Base-by-base conservation (phyloP, 495 filamentous ascomycete genomes). In the Daldinia decipiens region DNA sequence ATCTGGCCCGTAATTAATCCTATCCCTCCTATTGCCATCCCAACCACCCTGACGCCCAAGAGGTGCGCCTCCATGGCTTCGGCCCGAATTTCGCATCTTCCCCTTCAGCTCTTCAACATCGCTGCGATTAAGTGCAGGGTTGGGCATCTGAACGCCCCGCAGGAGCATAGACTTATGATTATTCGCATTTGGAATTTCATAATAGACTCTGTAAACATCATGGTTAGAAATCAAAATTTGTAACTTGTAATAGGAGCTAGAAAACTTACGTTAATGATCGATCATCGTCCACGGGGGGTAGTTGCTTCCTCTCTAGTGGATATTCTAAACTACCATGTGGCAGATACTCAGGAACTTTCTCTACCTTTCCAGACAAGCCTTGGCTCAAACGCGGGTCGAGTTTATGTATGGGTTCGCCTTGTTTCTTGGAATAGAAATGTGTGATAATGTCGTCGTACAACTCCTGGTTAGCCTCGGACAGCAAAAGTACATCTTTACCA, bases 141-240 rank as follows among this genome's bases (percentile, higher is more conserved):
- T 79, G 0, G 88, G 82, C 56, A 94, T 86, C 70, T 90, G 88
- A 47, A 94, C 88, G 7, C 95, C 96, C 3, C 92, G 89, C 57
- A 99, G 85, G 26, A 99, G 86, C 92, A 96, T 95, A 7, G 94
- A 97, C 73, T 97, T 98, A 81, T 99, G 95, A 19, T 87, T 80
- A 71, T 91, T 84, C 15, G 81, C 79, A 12, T 86, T 80, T 0
- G 94, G 94, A 78, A 97, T 91, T 31, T 91, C 87, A 77, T 97
- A 99, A 65, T 90, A 79, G 51, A 97, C 92, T 71, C 92, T 97
- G 62, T 13, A 26, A 36, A 59, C 38, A 45, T 68, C 54, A 69
- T 65, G 52, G 24, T 15, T 9, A 26, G 7, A 55, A 74, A 80
- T 19, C 8, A 11, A 65, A 32, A 19, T n/a, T 26, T 32, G n/a